phyloP scores from a whole-genome alignment of 257 asterid species.

The Ballota nigra region DNA sequence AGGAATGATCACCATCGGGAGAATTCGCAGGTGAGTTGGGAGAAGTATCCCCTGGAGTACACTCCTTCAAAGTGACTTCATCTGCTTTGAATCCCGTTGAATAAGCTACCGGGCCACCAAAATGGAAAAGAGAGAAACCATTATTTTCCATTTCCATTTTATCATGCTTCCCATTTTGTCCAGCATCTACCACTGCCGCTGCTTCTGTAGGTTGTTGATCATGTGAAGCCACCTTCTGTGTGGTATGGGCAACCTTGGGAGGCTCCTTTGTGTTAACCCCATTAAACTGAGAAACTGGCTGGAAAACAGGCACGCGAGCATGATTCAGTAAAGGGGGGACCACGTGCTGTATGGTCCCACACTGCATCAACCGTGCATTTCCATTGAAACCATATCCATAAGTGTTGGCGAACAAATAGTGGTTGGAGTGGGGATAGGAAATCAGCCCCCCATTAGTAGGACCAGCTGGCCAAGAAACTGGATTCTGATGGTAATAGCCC shows the following conservation, averaged over 20 bases:
- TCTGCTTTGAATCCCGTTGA: slow-evolving; percentile 60
- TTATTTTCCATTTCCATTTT: slow-evolving; percentile 38
- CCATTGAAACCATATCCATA: slow-evolving; percentile 67
- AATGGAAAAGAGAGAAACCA: slow-evolving; percentile 93
- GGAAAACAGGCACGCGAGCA: slow-evolving; percentile 57
- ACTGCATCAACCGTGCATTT: slow-evolving; percentile 58
- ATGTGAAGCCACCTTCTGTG: slow-evolving; percentile 29
- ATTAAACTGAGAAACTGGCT: slow-evolving; percentile 55
- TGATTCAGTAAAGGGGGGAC: slow-evolving; percentile 52
- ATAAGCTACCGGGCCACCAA: slow-evolving; percentile 83
- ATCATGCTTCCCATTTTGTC: slow-evolving; percentile 38
- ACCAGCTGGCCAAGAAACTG: slow-evolving; percentile 61
- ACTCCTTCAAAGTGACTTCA: slow-evolving; percentile 47
- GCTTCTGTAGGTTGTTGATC: slow-evolving; percentile 34
- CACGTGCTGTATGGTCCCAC: slow-evolving; percentile 62
- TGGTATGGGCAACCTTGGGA: slow-evolving; percentile 32
- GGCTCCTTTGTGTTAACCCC: slow-evolving; percentile 40
- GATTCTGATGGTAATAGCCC: slow-evolving; percentile 75
- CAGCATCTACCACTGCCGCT: slow-evolving; percentile 34
- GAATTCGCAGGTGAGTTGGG: slow-evolving; percentile 30
- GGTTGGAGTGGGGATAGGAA: slow-evolving; percentile 67
- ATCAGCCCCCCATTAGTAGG: slow-evolving; percentile 71
- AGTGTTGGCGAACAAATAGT: slow-evolving; percentile 53
- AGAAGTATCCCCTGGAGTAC: slow-evolving; percentile 29
- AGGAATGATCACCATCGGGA: slow-evolving; percentile 32